A percentile compares a stretch with the other conserved stretches of the same genome.
Evolutionary conservation across 208 protist species (phyloP).

Genomic region (Kentomonas sorsogonicus): DNA sequence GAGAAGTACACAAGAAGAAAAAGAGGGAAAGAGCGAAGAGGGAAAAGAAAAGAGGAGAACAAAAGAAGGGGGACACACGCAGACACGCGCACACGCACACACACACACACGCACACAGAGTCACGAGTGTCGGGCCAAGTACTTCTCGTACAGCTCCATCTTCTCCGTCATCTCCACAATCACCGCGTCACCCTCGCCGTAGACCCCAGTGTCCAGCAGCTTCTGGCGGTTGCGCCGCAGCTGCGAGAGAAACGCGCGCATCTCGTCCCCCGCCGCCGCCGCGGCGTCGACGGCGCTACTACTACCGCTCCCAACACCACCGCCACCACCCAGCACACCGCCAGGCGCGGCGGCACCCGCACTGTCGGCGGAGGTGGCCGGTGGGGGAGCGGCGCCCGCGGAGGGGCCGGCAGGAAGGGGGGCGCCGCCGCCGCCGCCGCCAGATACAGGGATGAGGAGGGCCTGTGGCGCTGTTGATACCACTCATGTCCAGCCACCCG

Average conservation of each 20-base stretch:
- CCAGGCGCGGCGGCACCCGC: neutral
- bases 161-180: constrained; percentile 82
- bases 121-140: constrained; percentile 13
- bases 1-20: neutral
- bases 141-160: constrained; percentile 82
- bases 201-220: constrained; percentile 81
- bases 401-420: constrained; percentile 4
- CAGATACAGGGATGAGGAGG: no score
- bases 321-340: constrained; percentile 23
- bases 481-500: constrained; percentile 25
- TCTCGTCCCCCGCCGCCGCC: constrained; percentile 48
- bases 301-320: constrained; percentile 36
- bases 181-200: constrained; percentile 49
- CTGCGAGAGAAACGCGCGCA: constrained; percentile 73
- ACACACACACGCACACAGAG: neutral
- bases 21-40: neutral
- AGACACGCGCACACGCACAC: neutral
- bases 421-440: neutral
- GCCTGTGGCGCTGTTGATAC: neutral
- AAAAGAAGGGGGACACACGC: no score
- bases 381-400: neutral
- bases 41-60: neutral
- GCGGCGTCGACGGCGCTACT: constrained; percentile 11
- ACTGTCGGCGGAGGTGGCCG: neutral
- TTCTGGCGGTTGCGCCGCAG: constrained; percentile 70